Base-by-base conservation (phyloP, 306 rosid species). In the Pyrus communis region DNA sequence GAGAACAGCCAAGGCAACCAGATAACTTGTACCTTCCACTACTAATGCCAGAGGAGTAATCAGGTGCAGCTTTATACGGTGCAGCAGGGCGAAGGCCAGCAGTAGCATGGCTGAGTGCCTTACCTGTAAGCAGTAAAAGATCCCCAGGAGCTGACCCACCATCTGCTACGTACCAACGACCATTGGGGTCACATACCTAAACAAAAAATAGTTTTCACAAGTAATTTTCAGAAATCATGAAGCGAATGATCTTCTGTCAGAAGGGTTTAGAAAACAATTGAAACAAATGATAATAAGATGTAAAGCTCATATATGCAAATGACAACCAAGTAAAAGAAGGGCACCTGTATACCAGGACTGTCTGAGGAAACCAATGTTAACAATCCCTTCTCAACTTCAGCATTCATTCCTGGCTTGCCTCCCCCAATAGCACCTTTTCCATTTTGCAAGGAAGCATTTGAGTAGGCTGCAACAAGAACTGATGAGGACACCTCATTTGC, bases 121-220 rank as follows among this genome's bases (percentile, higher is more conserved):
- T 93, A 76, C 99, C 97, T 63, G 97, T 95, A 75, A 95, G 88
- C 73, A 95, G 86, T 81, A 95, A 86, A 78, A 95, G 93, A 86
- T 95, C 99, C 76, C 97, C 97, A 45, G 97, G 96, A 73, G 90
- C 86, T 67, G 82, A 87, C 62, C 90, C 86, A 73, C 81, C 68
- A 82, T 95, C 99, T 67, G 97, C 97, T 81, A 87, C 81, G 84
- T 90, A 92, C 99, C 99, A 95, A 72, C 92, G 96, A 78, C 99
- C 97, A 66, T 84, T 92, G 66, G 96, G 93, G 76, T 95, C 99
- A 88, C 96, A 88, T 62, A 92, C 92, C 99, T 95, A 77, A 43
- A 74, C 73, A 84, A 80, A 79, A 70, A 78, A 81, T 70, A 73
- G 77, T 71, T n/a, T 40, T 51, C 35, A 67, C 38, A 61, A 51